Base-by-base conservation (phyloP, 345 rosid genomes). In the Mercurialis annua region DNA sequence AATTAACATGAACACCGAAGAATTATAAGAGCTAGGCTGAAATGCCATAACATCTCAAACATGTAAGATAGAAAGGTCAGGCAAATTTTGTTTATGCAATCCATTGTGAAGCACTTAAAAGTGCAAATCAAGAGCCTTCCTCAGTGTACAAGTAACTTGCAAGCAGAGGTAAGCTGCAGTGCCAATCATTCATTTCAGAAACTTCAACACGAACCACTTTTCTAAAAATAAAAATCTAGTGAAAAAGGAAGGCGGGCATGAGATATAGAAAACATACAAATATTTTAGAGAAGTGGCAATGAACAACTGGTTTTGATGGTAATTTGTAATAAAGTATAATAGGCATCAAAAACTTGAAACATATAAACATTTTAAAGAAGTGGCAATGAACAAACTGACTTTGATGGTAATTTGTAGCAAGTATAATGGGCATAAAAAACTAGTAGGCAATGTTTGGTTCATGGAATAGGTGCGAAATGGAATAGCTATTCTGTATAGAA, bases 41-140 rank as follows among this genome's bases (percentile, higher is more conserved):
- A 49, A 36, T 34, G 34, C 51, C 34, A 51, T 21, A 11, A 65
- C 16, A 65, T 52, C 9, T 43, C 52, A 64, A 64, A 47, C 4
- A 36, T 17, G 38, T 38, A 15, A 2, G 40, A 59, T n/a, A 26
- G 34, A 69, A 20, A 26, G n/a, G n/a, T n/a, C n/a, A n/a, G n/a
- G n/a, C n/a, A n/a, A n/a, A n/a, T n/a, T n/a, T n/a, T n/a, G 2
- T n/a, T 50, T 17, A 33, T 21, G 21, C 2, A 26, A 18, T 17
- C 31, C 5, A 9, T 2, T 44, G 17, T 8, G 36, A 18, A 21
- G 15, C 10, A 65, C 26, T n/a, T n/a, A n/a, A n/a, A n/a, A n/a
- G n/a, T n/a, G n/a, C 26, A 12, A 18, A 40, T 31, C 9, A 52
- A 38, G 17, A 66, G 26, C n/a, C 27, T 24, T 6, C 18, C 47